A percentile compares a stretch with the other conserved stretches of the same genome.
Evolutionary conservation across 2,329 filamentous ascomycete species (phyloP).

Genomic region (Fusarium odoratissimum): DNA sequence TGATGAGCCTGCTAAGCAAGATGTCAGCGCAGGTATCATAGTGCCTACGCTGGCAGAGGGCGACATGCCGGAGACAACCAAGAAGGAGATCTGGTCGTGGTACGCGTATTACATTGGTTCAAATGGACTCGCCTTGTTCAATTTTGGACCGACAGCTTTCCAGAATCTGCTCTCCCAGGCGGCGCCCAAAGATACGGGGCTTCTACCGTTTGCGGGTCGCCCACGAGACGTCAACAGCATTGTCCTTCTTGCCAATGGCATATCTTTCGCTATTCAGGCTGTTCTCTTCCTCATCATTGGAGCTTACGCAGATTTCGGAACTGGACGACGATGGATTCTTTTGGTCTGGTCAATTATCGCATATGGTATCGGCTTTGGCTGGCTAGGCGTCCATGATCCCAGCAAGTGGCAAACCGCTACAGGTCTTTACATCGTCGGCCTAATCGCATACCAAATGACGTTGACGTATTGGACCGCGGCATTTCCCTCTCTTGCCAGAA

Average conservation of each 20-base stretch:
- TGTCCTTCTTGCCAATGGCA: slow-evolving; percentile 73
- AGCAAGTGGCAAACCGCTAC: slow-evolving; percentile 70
- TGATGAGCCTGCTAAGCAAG: background rate
- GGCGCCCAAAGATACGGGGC: slow-evolving; percentile 62
- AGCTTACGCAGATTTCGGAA: slow-evolving; percentile 71
- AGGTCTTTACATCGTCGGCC: slow-evolving; percentile 73
- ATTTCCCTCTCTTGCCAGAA: slow-evolving; percentile 55
- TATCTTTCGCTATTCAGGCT: slow-evolving; percentile 75
- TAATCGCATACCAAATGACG: slow-evolving; percentile 75
- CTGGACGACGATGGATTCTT: slow-evolving; percentile 71
- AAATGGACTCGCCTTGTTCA: slow-evolving; percentile 72
- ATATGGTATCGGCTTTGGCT: slow-evolving; percentile 73
- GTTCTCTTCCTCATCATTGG: slow-evolving; percentile 65
- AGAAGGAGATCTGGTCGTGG: slow-evolving; percentile 43
- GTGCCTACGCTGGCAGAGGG: slow-evolving; percentile 24
- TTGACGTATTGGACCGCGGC: slow-evolving; percentile 77
- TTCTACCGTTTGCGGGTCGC: slow-evolving; percentile 66
- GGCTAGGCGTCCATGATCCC: slow-evolving; percentile 71
- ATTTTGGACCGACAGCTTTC: slow-evolving; percentile 72
- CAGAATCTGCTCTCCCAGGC: slow-evolving; percentile 73
- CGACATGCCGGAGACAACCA: slow-evolving; percentile 26
- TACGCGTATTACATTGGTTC: slow-evolving; percentile 72
- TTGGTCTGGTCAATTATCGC: slow-evolving; percentile 70
- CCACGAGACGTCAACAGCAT: slow-evolving; percentile 72
- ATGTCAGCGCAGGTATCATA: slow-evolving; percentile 18